Conservation (phyloP, 495 filamentous ascomycete species). For the Aspergillus leporis region DNA sequence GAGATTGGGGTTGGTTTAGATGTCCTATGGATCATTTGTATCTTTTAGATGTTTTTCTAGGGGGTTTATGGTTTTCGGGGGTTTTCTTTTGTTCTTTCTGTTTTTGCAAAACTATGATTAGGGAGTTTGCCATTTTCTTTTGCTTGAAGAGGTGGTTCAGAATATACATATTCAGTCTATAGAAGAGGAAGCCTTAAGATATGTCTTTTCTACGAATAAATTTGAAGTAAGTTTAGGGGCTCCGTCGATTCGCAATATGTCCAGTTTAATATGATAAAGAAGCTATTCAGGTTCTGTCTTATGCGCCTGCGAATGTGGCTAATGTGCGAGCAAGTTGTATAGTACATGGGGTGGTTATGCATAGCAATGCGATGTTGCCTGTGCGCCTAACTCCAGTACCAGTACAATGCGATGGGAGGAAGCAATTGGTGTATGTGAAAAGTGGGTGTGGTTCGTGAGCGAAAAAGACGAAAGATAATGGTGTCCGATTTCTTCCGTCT, state of each 20-base stretch:
- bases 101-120: neutral
- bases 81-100: conserved; percentile 7
- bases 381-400: conserved; percentile 10
- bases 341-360: conserved; percentile 2
- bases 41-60: conserved; percentile 1
- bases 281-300: neutral
- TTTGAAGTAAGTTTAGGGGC: too few species aligned
- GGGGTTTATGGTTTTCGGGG: conserved; percentile 5
- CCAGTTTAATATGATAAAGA: neutral
- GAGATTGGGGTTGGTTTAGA: conserved; percentile 6
- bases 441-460: neutral
- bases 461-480: too few species aligned
- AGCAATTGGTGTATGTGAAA: neutral
- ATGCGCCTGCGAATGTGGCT: neutral
- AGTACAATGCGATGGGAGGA: neutral
- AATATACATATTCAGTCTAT: neutral
- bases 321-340: neutral
- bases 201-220: neutral
- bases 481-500: neutral
- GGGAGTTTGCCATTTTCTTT: conserved; percentile 5
- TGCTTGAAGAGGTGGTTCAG: neutral
- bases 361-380: conserved; percentile 6
- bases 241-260: too few species aligned
- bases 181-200: neutral
- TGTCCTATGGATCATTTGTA: conserved; percentile 25